Base-by-base conservation (phyloP, 495 filamentous ascomycete genomes). In the Xylaria nigripes region DNA sequence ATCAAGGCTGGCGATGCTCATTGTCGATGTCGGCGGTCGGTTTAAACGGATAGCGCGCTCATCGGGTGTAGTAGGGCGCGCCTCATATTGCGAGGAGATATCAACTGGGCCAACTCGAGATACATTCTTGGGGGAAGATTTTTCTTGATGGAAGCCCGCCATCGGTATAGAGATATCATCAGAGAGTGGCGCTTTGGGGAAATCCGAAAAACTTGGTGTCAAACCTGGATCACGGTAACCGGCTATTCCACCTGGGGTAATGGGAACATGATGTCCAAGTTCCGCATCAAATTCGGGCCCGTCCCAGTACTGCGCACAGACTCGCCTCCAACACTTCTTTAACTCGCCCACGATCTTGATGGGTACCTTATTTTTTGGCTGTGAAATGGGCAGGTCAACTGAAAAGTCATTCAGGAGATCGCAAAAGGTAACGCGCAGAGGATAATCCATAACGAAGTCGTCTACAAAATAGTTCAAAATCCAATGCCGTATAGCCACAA, bases 381-480 rank as follows among this genome's bases (percentile, higher is more conserved):
- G 47, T 25, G 74, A 70, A 44, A 64, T 56, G 7, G 69, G 63
- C 22, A 77, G 49, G 25, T 86, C 79, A 46, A 78, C 67, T 29
- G 85, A 83, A 51, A 97, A 77, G 21, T 78, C 74, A 68, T 97
- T 97, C 46, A 97, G 78, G 18, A 86, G 77, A 27, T 81, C 76
- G 63, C 90, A 95, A 68, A 97, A 96, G 32, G 82, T 80, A 47
- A 80, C 75, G 21, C 94, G 84, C 7, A 99, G 73, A 46, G 82
- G 73, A 58, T 87, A 83, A 62, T 91, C 83, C n/a, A 86, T 77
- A 18, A 94, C 82, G 66, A 96, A 99, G 66, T 99, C 93, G 68
- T 97, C 94, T 22, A 86, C 78, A 62, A 96, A 97, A 65, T 97
- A 99, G 63, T 99, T 99, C 57, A 99, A 70, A 53, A 99, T 91